Conservation (phyloP, 176 grass and related monocot species). For the Lolium perenne region DNA sequence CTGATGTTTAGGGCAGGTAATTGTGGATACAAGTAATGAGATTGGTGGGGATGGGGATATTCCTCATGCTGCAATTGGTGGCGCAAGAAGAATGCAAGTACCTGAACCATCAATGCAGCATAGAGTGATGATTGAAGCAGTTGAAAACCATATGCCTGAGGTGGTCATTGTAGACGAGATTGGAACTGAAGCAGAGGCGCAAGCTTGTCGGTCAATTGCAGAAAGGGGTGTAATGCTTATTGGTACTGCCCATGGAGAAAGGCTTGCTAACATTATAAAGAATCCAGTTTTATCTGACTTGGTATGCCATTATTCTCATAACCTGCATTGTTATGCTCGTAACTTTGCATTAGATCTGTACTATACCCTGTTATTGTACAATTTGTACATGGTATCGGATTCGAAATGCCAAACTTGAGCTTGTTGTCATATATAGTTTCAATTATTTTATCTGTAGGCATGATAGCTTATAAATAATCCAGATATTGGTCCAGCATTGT, state of each 20-base stretch:
- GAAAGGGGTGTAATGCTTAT: conserved; percentile 99
- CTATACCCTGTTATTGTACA: background rate
- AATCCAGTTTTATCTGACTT: conserved; percentile 93
- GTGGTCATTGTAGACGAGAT: conserved; percentile 98
- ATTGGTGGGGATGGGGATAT: conserved; percentile 96
- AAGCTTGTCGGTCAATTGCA: conserved; percentile 93
- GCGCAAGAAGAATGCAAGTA: conserved; percentile 99
- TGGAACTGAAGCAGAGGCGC: conserved; percentile 88
- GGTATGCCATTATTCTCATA: conserved; percentile 54
- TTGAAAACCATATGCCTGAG: conserved; percentile 99
- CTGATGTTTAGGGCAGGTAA: conserved; percentile 91
- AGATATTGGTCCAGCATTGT: conserved; percentile 19
- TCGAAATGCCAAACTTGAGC: conserved; percentile 13
- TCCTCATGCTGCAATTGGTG: conserved; percentile 93
- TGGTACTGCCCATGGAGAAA: conserved; percentile 94
- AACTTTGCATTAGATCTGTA: conserved; percentile 19
- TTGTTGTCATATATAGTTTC: background rate
- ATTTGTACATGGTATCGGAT: conserved; percentile 1
- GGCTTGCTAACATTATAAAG: conserved; percentile 88
- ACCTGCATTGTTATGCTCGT: conserved; percentile 3
- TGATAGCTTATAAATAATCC: background rate
- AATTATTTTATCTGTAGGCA: conserved; percentile 10
- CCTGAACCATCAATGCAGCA: conserved; percentile 94
- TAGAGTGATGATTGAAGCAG: conserved; percentile 97
- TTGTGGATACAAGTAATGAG: conserved; percentile 98